Evolutionary conservation across 108 stramenopile species (phyloP).

Genomic region (Nitzschia putrida): DNA sequence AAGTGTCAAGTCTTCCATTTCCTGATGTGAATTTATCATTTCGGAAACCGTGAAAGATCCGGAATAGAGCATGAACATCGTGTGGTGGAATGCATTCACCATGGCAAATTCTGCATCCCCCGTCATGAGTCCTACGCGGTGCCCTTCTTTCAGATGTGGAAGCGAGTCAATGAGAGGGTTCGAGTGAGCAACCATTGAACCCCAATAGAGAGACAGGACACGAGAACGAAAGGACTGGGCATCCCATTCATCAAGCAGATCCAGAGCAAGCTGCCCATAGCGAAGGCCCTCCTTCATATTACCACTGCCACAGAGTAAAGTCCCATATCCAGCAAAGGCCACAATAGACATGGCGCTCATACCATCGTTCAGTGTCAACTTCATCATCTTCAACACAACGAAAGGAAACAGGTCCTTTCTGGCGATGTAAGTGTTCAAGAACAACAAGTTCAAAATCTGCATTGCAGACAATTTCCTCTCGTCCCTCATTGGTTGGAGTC

Average conservation of each 20-base stretch:
- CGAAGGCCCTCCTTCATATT: constrained; percentile 39
- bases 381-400: constrained; percentile 40
- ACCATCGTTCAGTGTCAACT: constrained; percentile 43
- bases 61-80: constrained; percentile 9
- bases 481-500: constrained; percentile 33
- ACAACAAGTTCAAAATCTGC: constrained; percentile 36
- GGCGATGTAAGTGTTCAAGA: constrained; percentile 10
- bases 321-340: constrained; percentile 52
- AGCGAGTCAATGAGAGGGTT: constrained; percentile 21
- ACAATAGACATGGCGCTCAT: constrained; percentile 34
- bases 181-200: constrained; percentile 23
- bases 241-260: constrained; percentile 35
- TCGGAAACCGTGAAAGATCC: constrained; percentile 3
- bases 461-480: constrained; percentile 30
- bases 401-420: constrained; percentile 30
- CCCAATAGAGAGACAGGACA: constrained; percentile 30
- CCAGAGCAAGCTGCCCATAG: constrained; percentile 40
- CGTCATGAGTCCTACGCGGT: constrained; percentile 28
- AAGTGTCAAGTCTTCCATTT: constrained; percentile 2
- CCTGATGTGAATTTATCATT: constrained; percentile 1
- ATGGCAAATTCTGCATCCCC: constrained; percentile 41
- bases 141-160: constrained; percentile 22
- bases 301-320: constrained; percentile 28
- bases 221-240: constrained; percentile 34
- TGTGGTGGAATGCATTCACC: constrained; percentile 12